A percentile compares a stretch with the other conserved stretches of the same genome.
Conservation (phyloP, 768 basidiomycete species). For the Thelephora aurantiotincta region DNA sequence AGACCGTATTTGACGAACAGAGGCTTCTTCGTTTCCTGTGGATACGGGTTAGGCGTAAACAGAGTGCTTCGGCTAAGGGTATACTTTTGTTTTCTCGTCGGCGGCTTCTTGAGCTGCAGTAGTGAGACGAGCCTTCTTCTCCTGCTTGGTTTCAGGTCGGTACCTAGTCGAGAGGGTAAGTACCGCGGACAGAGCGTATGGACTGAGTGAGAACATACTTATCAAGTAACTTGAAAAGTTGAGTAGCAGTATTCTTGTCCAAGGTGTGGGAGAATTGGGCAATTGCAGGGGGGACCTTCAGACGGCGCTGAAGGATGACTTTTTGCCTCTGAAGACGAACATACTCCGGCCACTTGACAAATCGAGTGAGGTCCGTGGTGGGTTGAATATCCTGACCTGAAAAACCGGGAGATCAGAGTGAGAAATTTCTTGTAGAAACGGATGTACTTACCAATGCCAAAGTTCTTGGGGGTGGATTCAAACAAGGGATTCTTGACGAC, state of each 20-base stretch:
- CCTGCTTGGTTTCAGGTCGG: slow-evolving; percentile 85
- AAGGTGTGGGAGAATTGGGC: slow-evolving; percentile 95
- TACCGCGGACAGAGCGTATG: not conserved
- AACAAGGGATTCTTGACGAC: slow-evolving; percentile 91
- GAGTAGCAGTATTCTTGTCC: slow-evolving; percentile 98
- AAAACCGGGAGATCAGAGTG: not conserved
- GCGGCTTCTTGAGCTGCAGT: slow-evolving; percentile 65
- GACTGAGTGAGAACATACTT: slow-evolving; percentile 33
- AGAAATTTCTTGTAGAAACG: not conserved
- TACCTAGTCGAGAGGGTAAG: slow-evolving; percentile 24
- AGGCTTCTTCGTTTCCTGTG: slow-evolving; percentile 83
- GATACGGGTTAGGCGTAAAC: not conserved
- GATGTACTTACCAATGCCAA: slow-evolving; percentile 69
- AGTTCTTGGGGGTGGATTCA: slow-evolving; percentile 82
- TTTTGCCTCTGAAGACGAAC: slow-evolving; percentile 96
- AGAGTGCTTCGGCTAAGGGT: slow-evolving; percentile 1
- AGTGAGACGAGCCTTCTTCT: slow-evolving; percentile 91
- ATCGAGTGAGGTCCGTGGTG: slow-evolving; percentile 82
- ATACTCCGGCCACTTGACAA: slow-evolving; percentile 99
- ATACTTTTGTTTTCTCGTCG: slow-evolving; percentile 63
- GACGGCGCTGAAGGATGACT: slow-evolving; percentile 92
- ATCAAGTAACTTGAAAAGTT: slow-evolving; percentile 95
- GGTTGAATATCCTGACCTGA: slow-evolving; percentile 89
- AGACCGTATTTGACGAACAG: slow-evolving; percentile 92
- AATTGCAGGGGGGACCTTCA: slow-evolving; percentile 97